Evolutionary conservation across 495 filamentous ascomycete genomes (phyloP), one percentile per base, ranked within the genome.

Genomic region (Aspergillus taichungensis): DNA sequence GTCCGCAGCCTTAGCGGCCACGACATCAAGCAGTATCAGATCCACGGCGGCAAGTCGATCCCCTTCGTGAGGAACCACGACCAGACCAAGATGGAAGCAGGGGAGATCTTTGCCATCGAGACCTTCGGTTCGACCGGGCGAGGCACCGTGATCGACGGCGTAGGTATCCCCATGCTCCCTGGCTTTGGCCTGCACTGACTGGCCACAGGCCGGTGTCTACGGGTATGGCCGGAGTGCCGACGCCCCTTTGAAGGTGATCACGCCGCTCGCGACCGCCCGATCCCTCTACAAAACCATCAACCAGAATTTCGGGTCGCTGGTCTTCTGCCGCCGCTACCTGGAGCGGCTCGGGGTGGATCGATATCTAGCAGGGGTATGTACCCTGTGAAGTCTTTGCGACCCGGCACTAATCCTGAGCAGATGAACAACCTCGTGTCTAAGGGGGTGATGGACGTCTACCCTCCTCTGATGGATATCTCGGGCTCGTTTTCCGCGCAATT

Each of bases 81-180:
- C 46, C 74, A 73, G 49, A 77, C 72, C 7, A 80, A 80, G 62
- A 83, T 83, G 79, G 79, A 82, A 55, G 78, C 80, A 46, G 78
- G 78, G 8, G 79, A 83, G 49, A 67, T 74, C 5, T 83, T 81
- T 58, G 79, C 79, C 28, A 77, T 82, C 49, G 79, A 83, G 52
- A 83, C 79, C 3, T 83, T 83, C 52, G 79, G 79, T 1, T 71
- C 64, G 14, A 83, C 79, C 0, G 79, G 79, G 1, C 71, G 71
- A 38, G 79, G 77, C 10, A 56, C 52, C 38, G 42, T 64, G 5
- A 32, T 42, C 8, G 71, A 76, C 42, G 74, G 67, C 45, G 72
- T 76, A 59, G 33, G 61, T 49, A 34, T 50, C 28, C 33, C 13
- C 30, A 6, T 42, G 8, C 18, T 6, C 30, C 5, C 18, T 37